phyloP scores from a whole-genome alignment of 257 asterid species.

The Jasminum sambac region DNA sequence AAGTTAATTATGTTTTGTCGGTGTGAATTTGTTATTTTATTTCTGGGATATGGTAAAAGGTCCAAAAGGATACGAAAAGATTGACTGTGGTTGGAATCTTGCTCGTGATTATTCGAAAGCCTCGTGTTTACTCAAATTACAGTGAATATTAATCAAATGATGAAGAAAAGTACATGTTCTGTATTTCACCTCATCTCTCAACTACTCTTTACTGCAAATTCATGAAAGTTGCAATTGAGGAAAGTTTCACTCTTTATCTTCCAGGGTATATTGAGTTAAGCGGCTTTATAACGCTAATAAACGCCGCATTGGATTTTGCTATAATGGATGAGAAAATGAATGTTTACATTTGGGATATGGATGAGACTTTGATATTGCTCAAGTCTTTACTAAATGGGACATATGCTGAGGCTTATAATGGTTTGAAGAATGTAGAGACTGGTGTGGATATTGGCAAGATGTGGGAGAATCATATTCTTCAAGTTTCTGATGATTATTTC shows the following conservation, averaged over 20 bases:
- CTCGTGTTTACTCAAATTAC: background rate
- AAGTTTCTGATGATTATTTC: constrained; percentile 72
- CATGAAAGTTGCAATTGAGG: constrained; percentile 6
- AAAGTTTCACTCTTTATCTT: constrained; percentile 18
- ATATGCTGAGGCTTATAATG: constrained; percentile 69
- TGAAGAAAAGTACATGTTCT: background rate
- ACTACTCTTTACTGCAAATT: background rate
- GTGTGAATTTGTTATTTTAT: background rate
- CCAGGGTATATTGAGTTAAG: constrained; percentile 23
- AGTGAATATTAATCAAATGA: background rate
- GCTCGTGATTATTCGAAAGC: background rate
- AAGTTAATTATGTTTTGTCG: constrained; percentile 7
- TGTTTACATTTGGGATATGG: constrained; percentile 98
- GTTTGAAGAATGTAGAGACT: constrained; percentile 55
- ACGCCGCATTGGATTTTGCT: constrained; percentile 15
- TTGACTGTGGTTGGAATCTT: background rate
- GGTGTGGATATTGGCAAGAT: constrained; percentile 72
- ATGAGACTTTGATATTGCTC: constrained; percentile 90
- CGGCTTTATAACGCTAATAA: constrained; percentile 11
- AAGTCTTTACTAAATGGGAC: constrained; percentile 72
- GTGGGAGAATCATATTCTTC: constrained; percentile 92
- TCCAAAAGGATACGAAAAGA: background rate
- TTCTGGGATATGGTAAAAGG: constrained; percentile 11
- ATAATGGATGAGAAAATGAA: constrained; percentile 57
- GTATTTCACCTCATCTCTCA: constrained; percentile 2